Percentiles rank a stretch among this genome's conserved stretches.
Evolutionary conservation across 176 grass and related monocot genomes (phyloP).

Genomic region (Areca catechu): DNA sequence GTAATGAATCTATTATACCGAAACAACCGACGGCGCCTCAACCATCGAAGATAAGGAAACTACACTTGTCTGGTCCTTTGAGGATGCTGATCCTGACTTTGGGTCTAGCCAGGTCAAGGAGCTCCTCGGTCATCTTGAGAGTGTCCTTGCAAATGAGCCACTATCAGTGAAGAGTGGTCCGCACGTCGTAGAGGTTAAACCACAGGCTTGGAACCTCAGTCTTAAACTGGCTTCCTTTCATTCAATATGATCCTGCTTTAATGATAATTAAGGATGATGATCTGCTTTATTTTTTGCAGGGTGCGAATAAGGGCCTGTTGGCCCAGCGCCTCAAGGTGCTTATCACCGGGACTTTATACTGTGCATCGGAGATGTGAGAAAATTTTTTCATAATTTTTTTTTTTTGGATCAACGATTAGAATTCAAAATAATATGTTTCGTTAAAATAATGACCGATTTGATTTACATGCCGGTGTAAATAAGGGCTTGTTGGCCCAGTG

Average conservation of each 20-base stretch:
- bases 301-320: conserved; percentile 75
- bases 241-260: no score
- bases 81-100: conserved; percentile 87
- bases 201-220: conserved; percentile 37
- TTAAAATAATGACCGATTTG: no score
- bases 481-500: no score
- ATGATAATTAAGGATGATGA: no score
- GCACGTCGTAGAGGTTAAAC: conserved; percentile 71
- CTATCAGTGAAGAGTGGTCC: conserved; percentile 69
- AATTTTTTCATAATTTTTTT: no score
- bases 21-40: conserved; percentile 87
- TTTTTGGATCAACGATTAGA: no score
- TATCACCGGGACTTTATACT: conserved; percentile 58
- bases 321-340: conserved; percentile 42
- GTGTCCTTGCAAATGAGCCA: conserved; percentile 68
- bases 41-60: conserved; percentile 79
- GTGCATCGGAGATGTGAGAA: conserved; percentile 90
- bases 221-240: background rate
- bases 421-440: no score
- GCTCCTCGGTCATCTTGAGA: conserved; percentile 77
- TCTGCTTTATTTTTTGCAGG: conserved; percentile 28
- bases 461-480: no score
- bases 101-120: conserved; percentile 94
- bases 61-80: conserved; percentile 71
- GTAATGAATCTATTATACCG: conserved; percentile 76